Evolutionary conservation across 192 early-diverging fungal genomes (phyloP).

Genomic region (Phycomyces blakesleeanus): DNA sequence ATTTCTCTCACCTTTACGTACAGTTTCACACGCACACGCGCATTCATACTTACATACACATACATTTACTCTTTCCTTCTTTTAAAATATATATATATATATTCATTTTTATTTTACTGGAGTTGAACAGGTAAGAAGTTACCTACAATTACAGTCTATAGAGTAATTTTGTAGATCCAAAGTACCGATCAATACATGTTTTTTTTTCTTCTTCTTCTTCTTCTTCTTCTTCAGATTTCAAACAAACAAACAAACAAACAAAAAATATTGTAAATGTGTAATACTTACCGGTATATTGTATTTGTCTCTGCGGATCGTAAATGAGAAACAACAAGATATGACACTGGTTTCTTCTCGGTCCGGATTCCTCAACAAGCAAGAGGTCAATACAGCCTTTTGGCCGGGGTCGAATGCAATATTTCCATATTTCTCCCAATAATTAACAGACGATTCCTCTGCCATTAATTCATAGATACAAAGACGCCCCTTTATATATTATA

Average conservation of each 20-base stretch:
- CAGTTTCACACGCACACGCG: no score
- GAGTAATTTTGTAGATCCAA: not conserved
- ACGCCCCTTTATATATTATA: slow-evolving; percentile 16
- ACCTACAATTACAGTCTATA: slow-evolving; percentile 56
- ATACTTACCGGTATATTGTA: slow-evolving; percentile 71
- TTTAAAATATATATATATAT: no score
- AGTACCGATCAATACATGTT: not conserved
- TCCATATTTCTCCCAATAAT: slow-evolving; percentile 98
- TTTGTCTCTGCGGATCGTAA: slow-evolving; percentile 92
- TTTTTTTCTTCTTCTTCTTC: no score
- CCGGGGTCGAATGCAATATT: slow-evolving; percentile 95
- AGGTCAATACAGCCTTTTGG: slow-evolving; percentile 94
- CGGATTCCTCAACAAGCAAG: slow-evolving; percentile 71
- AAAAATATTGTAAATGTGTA: no score
- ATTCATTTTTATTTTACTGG: slow-evolving; percentile 13
- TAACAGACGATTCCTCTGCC: slow-evolving; percentile 88
- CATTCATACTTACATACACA: no score
- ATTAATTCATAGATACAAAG: slow-evolving; percentile 54
- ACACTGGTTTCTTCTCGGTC: slow-evolving; percentile 47
- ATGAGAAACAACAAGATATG: slow-evolving; percentile 89
- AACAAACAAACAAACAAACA: no score
- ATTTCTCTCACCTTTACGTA: no score
- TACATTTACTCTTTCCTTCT: no score
- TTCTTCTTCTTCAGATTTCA: no score
- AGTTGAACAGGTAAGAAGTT: slow-evolving; percentile 63